Percentiles rank a stretch among this genome's conserved stretches.
These are phyloP conservation scores for Neurospora tetraspora DNA, from an alignment of 495 filamentous ascomycete genomes.

Conservation along the genomic window DNA sequence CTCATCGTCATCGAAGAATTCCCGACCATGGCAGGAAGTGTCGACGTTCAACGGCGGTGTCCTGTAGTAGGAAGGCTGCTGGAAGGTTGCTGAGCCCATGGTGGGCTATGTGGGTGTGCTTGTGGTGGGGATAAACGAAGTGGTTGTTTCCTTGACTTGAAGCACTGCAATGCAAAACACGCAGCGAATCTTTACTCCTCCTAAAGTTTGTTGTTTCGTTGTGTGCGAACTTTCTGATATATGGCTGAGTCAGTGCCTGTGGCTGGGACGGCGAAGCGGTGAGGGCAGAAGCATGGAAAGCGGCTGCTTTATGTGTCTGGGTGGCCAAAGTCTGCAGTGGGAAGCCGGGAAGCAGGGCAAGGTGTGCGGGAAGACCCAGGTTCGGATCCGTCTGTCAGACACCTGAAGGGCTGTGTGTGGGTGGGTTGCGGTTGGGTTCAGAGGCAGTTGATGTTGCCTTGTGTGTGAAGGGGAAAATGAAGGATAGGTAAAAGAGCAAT, in stretches of 20 bases:
- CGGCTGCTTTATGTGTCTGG: constrained; percentile 20
- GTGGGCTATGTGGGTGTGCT: constrained; percentile 23
- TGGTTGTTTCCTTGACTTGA: not conserved
- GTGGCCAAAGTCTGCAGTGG: constrained; percentile 7
- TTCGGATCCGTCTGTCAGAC: not conserved
- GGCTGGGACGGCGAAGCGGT: constrained; percentile 16
- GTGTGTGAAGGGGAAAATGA: not conserved
- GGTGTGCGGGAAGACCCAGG: not conserved
- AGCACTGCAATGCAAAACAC: not conserved
- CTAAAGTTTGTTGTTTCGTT: not conserved
- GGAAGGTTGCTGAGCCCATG: constrained; percentile 40
- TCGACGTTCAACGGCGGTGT: constrained; percentile 52
- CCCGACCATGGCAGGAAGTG: constrained; percentile 40
- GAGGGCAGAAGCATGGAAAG: constrained; percentile 15
- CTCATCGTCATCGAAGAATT: constrained; percentile 71
- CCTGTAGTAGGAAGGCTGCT: constrained; percentile 53
- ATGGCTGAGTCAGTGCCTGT: constrained; percentile 28
- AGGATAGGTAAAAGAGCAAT: not conserved
- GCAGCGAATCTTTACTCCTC: not conserved
- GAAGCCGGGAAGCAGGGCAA: constrained; percentile 6
- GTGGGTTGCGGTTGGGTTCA: not conserved
- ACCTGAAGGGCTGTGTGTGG: not conserved
- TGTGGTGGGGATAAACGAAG: not conserved
- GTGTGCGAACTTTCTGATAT: constrained; percentile 21
- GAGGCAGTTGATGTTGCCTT: not conserved